These are phyloP conservation scores for Rhodomyrtus psidioides DNA, from an alignment of 441 rosid genomes.

Conservation along the genomic window DNA sequence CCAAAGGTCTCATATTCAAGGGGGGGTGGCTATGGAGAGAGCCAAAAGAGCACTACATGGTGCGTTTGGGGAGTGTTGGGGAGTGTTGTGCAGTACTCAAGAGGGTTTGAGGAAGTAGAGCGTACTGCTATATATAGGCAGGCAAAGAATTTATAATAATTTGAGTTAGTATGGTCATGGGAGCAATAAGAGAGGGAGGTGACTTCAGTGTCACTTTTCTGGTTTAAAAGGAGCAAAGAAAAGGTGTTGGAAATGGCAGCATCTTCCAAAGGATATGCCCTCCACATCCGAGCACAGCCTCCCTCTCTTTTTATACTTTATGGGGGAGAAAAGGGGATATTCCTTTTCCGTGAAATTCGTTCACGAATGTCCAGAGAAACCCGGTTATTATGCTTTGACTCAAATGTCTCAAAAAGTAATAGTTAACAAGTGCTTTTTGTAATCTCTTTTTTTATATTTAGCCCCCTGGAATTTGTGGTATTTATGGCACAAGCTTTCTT, in stretches of 20 bases:
- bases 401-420: background rate
- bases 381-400: background rate
- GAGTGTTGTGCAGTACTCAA: background rate
- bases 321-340: background rate
- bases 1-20: background rate
- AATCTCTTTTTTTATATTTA: background rate
- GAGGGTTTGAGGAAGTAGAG: conserved; percentile 18
- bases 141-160: background rate
- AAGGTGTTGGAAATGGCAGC: conserved; percentile 16
- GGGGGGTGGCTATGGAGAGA: background rate
- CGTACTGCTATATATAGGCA: background rate
- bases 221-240: background rate
- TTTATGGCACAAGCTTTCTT: background rate
- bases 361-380: background rate
- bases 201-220: conserved; percentile 23
- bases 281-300: conserved; percentile 12
- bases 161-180: background rate
- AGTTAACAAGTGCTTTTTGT: background rate
- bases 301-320: background rate
- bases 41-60: background rate
- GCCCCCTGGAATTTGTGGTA: background rate
- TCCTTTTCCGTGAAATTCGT: background rate
- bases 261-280: conserved; percentile 55
- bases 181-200: conserved; percentile 23
- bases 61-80: conserved; percentile 7